A percentile compares a stretch with the other conserved stretches of the same genome.
phyloP scores from a whole-genome alignment of 495 filamentous ascomycete species.

The Aspergillus avenaceus region DNA sequence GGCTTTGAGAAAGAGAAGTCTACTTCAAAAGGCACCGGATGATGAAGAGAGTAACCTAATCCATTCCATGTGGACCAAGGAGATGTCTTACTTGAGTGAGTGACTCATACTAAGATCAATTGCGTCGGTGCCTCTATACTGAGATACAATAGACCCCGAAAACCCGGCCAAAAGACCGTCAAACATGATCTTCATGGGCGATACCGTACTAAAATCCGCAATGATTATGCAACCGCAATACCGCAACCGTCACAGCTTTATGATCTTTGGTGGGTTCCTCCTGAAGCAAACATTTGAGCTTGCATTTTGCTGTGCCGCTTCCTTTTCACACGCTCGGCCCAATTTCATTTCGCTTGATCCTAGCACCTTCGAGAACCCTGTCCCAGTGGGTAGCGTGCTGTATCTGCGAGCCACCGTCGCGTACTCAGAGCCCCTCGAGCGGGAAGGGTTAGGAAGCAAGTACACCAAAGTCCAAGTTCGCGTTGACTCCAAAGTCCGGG shows the following conservation, averaged over 20 bases:
- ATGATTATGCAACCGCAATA: slow-evolving; percentile 87
- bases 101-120: neutral
- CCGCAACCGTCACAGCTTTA: slow-evolving; percentile 81
- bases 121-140: no score
- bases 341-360: slow-evolving; percentile 78
- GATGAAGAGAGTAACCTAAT: slow-evolving; percentile 74
- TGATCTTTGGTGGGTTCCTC: slow-evolving; percentile 87
- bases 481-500: slow-evolving; percentile 70
- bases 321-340: slow-evolving; percentile 68
- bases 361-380: slow-evolving; percentile 78
- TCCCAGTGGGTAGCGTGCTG: slow-evolving; percentile 77
- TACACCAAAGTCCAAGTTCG: slow-evolving; percentile 71
- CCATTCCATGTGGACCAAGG: slow-evolving; percentile 73
- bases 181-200: slow-evolving; percentile 64
- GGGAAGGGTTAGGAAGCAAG: slow-evolving; percentile 30
- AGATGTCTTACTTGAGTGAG: slow-evolving; percentile 60
- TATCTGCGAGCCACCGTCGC: slow-evolving; percentile 75
- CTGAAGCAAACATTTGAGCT: slow-evolving; percentile 81
- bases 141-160: slow-evolving; percentile 49
- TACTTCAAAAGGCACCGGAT: slow-evolving; percentile 70
- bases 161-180: slow-evolving; percentile 51
- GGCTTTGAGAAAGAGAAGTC: slow-evolving; percentile 54
- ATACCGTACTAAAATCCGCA: slow-evolving; percentile 63
- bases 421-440: slow-evolving; percentile 65
- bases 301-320: slow-evolving; percentile 83